phyloP scores from a whole-genome alignment of 192 early-diverging fungal genomes.

The Cetraspora pellucida region DNA sequence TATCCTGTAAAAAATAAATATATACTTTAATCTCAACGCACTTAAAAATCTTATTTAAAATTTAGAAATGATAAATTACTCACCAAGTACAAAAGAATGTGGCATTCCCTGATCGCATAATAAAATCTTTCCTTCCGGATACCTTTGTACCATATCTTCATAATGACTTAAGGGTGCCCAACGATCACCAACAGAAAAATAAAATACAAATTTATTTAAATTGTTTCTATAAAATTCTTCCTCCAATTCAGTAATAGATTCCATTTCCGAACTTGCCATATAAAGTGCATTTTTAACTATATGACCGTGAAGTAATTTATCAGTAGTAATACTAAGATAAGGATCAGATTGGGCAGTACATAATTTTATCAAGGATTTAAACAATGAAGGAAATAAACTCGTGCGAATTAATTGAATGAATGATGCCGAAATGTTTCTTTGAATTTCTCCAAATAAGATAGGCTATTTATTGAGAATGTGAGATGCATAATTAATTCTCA shows the following conservation, averaged over 20 bases:
- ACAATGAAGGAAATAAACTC: constrained; percentile 42
- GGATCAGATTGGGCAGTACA: constrained; percentile 45
- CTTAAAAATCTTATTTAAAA: neutral
- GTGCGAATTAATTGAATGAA: constrained; percentile 16
- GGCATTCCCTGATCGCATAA: constrained; percentile 74
- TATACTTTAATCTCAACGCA: neutral
- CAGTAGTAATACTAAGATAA: constrained; percentile 61
- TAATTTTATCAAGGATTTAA: constrained; percentile 39
- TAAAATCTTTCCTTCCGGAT: constrained; percentile 64
- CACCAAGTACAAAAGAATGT: constrained; percentile 80
- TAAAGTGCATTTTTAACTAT: constrained; percentile 66
- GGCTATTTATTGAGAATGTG: neutral
- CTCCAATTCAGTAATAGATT: constrained; percentile 65
- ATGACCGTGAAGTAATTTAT: constrained; percentile 64
- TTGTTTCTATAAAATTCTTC: constrained; percentile 59
- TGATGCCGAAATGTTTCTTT: constrained; percentile 39
- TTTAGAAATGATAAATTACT: constrained; percentile 3
- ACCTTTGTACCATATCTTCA: constrained; percentile 63
- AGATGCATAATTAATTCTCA: constrained; percentile 3
- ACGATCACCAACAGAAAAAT: constrained; percentile 72
- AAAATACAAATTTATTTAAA: constrained; percentile 71
- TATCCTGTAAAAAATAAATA: neutral
- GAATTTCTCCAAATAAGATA: constrained; percentile 28
- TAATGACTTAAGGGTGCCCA: constrained; percentile 78
- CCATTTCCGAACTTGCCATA: constrained; percentile 80